Conservation (phyloP, 495 filamentous ascomycete species). For the Amorphotheca resinae region DNA sequence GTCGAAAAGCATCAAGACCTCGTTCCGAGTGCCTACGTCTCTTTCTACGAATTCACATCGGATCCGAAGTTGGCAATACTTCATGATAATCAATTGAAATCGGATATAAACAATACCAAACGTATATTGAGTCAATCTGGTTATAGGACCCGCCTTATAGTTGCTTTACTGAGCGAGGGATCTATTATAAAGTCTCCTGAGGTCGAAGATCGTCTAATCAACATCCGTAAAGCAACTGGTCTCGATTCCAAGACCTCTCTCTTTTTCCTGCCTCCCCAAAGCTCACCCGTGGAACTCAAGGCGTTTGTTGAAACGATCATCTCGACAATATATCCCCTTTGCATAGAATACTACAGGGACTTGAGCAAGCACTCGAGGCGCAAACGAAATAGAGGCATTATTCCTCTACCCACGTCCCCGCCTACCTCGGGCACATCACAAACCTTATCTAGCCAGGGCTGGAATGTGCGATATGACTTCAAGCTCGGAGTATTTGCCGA, state of each 20-base stretch:
- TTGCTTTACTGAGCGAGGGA: slow-evolving; percentile 64
- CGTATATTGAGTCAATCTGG: slow-evolving; percentile 50
- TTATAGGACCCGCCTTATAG: slow-evolving; percentile 61
- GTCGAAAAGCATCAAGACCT: slow-evolving; percentile 71
- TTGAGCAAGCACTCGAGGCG: slow-evolving; percentile 76
- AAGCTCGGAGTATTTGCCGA: slow-evolving; percentile 84
- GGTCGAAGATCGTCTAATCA: slow-evolving; percentile 62
- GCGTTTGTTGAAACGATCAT: slow-evolving; percentile 54
- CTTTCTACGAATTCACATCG: slow-evolving; percentile 57
- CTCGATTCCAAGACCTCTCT: slow-evolving; percentile 65
- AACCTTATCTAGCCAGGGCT: slow-evolving; percentile 69
- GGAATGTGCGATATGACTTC: slow-evolving; percentile 87
- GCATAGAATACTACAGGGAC: slow-evolving; percentile 80
- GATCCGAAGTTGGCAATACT: slow-evolving; percentile 57
- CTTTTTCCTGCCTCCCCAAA: slow-evolving; percentile 49
- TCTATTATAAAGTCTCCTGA: slow-evolving; percentile 44
- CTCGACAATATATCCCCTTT: slow-evolving; percentile 43
- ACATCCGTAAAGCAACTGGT: slow-evolving; percentile 62
- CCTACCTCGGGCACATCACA: slow-evolving; percentile 72
- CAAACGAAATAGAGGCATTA: slow-evolving; percentile 61
- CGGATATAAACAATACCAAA: slow-evolving; percentile 68
- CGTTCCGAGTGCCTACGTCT: slow-evolving; percentile 66
- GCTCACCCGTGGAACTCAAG: slow-evolving; percentile 31
- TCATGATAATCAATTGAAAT: slow-evolving; percentile 77
- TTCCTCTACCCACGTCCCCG: slow-evolving; percentile 73